These are phyloP conservation scores for Populus euphratica DNA, from an alignment of 345 rosid species.

Conservation along the genomic window DNA sequence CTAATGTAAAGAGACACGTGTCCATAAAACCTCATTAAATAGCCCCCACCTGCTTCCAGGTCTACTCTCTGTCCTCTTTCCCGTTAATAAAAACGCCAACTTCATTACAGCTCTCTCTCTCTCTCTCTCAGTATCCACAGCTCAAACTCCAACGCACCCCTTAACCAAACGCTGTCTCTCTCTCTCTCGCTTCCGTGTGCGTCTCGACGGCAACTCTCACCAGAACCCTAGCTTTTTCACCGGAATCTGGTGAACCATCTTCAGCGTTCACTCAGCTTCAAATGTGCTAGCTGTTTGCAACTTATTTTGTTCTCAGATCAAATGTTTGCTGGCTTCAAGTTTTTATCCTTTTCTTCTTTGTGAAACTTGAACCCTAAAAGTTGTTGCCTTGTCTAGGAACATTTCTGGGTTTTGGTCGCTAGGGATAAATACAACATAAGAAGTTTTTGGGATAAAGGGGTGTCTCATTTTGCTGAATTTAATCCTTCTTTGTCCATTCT, in stretches of 20 bases:
- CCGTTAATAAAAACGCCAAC: slow-evolving; percentile 19
- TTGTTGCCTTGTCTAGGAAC: not conserved
- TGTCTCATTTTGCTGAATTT: not conserved
- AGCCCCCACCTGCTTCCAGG: slow-evolving; percentile 4
- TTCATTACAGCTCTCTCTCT: not conserved
- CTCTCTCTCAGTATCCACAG: not conserved
- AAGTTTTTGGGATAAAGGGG: not conserved
- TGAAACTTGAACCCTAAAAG: not conserved
- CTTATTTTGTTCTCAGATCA: not conserved
- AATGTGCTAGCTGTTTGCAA: not conserved
- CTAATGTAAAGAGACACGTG: not conserved
- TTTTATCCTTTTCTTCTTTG: not conserved
- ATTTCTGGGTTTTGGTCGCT: not conserved
- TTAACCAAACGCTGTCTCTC: not conserved
- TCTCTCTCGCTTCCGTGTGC: not conserved
- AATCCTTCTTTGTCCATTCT: not conserved
- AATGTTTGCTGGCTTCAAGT: not conserved
- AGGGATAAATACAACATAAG: not conserved
- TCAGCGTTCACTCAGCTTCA: not conserved
- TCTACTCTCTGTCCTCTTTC: slow-evolving; percentile 2
- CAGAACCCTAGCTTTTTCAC: not conserved
- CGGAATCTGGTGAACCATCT: not conserved
- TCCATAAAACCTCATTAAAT: not conserved
- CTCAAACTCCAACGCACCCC: not conserved
- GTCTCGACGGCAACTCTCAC: not conserved